phyloP scores from a whole-genome alignment of 192 early-diverging fungal species.

The Coemansia sp. region DNA sequence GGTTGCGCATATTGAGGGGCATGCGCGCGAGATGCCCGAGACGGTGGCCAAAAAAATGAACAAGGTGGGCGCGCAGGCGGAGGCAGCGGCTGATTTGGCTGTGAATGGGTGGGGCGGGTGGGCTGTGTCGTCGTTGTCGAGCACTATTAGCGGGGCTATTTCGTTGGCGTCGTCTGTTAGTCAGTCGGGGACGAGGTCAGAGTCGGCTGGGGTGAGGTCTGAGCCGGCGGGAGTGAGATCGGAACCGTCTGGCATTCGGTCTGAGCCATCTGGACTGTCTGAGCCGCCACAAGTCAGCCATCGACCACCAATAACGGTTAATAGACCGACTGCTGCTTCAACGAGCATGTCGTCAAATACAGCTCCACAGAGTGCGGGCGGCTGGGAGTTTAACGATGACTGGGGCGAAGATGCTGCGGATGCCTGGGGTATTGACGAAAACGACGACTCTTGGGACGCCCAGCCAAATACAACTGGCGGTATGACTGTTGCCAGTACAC shows the following conservation, averaged over 20 bases:
- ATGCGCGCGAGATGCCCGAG: slow-evolving; percentile 71
- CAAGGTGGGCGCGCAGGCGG: slow-evolving; percentile 17
- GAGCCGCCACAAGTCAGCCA: neutral
- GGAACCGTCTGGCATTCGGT: too few relatives aligned
- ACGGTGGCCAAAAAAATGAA: slow-evolving; percentile 44
- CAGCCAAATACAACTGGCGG: slow-evolving; percentile 3
- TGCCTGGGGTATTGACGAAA: slow-evolving; percentile 12
- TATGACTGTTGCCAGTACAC: slow-evolving; percentile 1
- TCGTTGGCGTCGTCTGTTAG: slow-evolving; percentile 34
- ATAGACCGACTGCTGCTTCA: neutral
- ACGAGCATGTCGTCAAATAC: neutral
- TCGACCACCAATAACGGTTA: neutral
- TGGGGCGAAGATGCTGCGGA: slow-evolving; percentile 13
- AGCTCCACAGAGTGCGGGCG: neutral
- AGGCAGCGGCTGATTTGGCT: slow-evolving; percentile 45
- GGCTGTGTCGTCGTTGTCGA: slow-evolving; percentile 81
- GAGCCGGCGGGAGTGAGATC: too few relatives aligned
- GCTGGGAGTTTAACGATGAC: slow-evolving; percentile 42
- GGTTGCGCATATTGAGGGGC: slow-evolving; percentile 64
- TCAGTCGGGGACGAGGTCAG: too few relatives aligned
- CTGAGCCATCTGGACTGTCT: neutral
- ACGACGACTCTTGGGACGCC: slow-evolving; percentile 23
- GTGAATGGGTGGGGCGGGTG: slow-evolving; percentile 78
- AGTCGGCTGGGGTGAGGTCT: too few relatives aligned
- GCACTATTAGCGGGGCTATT: slow-evolving; percentile 38